Base-by-base conservation (phyloP, 257 asterid species). In the Galeopsis tetrahit region DNA sequence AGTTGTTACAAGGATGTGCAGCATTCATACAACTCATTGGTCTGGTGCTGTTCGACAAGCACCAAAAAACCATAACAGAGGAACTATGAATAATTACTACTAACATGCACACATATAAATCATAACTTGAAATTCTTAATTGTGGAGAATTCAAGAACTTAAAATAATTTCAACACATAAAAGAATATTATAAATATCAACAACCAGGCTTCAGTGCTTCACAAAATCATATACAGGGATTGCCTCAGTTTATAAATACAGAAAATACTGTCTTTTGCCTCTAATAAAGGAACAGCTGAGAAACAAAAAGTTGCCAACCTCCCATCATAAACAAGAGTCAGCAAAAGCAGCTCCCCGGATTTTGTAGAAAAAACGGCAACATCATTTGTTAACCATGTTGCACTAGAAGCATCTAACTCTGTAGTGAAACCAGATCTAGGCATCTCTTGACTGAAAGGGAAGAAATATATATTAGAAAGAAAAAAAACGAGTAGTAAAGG, bases 351-450 rank as follows among this genome's bases (percentile, higher is more conserved):
- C 75, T 94, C 99, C 82, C 99, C 98, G 10, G 93, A 84, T 81
- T 91, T 94, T 70, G 99, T 79, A 33, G 99, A 94, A 79, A 94
- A 84, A 86, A 94, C 82, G 32, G 90, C 99, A 71, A 94, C 99
- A 82, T 94, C 97, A 88, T 84, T 89, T 63, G 97, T 75, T 75
- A 94, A 80, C 99, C 99, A 94, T 5, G 97, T 83, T 32, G 97
- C 97, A 80, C 84, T 86, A 78, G 97, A 88, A 35, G 95, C 96
- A 83, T 94, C 99, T 60, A 91, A 92, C 90, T 94, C 99, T 72
- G 83, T 87, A 77, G 77, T 78, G 82, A 94, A 89, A 78, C 85
- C 85, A 76, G 96, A 83, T 76, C 95, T 86, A 70, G 87, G 86
- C 85, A 88, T 86, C 75, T 94, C 99, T 77, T 80, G 96, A 85